Evolutionary conservation across 2,329 filamentous ascomycete genomes (phyloP).

Genomic region (Fusarium falciforme): DNA sequence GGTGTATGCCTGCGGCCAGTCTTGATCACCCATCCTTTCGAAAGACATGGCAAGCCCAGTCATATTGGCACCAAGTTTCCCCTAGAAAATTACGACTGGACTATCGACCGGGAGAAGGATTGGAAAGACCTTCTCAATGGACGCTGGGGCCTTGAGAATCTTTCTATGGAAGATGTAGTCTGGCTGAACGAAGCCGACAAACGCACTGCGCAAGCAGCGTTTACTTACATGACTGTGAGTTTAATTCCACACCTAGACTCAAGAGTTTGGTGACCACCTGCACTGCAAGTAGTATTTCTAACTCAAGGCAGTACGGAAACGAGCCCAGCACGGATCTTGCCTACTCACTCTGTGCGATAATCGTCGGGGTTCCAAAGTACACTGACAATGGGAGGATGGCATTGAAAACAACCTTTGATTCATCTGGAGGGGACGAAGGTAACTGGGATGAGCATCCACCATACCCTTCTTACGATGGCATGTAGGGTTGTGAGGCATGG

Average conservation of each 20-base stretch:
- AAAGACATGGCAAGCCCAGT: background rate
- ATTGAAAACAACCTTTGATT: background rate
- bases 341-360: background rate
- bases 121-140: background rate
- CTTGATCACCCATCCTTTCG: background rate
- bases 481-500: background rate
- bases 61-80: background rate
- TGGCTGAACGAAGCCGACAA: background rate
- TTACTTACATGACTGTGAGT: background rate
- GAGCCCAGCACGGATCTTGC: background rate
- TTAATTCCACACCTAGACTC: background rate
- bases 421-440: background rate
- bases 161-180: background rate
- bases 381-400: background rate
- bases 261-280: background rate
- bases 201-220: background rate
- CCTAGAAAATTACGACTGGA: background rate
- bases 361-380: constrained; percentile 1
- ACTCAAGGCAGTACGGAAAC: background rate
- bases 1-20: background rate
- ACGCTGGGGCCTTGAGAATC: background rate
- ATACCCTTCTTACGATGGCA: background rate
- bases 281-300: background rate
- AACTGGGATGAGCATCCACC: background rate
- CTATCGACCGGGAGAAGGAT: background rate